phyloP scores from a whole-genome alignment of 1,284 basidiomycete genomes.

The Polyporus tsugae region DNA sequence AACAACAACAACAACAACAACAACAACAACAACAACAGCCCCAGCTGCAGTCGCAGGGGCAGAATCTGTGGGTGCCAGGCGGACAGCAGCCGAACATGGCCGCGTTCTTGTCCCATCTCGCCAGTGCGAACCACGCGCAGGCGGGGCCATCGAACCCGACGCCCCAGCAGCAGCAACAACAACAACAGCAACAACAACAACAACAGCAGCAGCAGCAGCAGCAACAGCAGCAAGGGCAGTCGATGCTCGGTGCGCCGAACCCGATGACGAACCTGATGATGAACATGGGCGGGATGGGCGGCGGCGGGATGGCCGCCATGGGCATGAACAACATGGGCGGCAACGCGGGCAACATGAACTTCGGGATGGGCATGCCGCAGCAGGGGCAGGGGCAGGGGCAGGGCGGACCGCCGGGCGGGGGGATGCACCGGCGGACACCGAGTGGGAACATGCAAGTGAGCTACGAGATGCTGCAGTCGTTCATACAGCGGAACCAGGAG shows the following conservation, averaged over 20 bases:
- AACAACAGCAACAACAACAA: neutral
- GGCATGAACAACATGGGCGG: conserved; percentile 17
- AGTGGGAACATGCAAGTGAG: conserved; percentile 43
- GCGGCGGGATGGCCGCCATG: conserved; percentile 4
- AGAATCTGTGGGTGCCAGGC: conserved; percentile 27
- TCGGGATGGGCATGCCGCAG: conserved; percentile 26
- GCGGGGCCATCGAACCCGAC: conserved; percentile 20
- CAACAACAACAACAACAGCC: conserved; percentile 14
- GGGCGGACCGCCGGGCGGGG: neutral
- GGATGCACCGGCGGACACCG: conserved; percentile 36
- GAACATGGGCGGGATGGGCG: neutral
- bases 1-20: conserved; percentile 12
- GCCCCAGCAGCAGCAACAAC: conserved; percentile 3
- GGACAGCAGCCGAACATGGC: conserved; percentile 21
- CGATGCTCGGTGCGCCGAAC: conserved; percentile 9
- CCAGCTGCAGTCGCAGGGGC: conserved; percentile 10
- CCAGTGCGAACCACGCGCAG: conserved; percentile 9
- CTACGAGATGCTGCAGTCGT: conserved; percentile 67
- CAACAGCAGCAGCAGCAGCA: conserved; percentile 5
- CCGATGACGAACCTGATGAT: conserved; percentile 17
- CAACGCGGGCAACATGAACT: conserved; percentile 14
- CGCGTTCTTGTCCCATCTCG: conserved; percentile 20
- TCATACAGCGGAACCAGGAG: conserved; percentile 59
- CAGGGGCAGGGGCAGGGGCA: conserved; percentile 15
- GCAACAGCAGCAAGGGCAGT: neutral